Evolutionary conservation across 2,329 filamentous ascomycete genomes (phyloP), one percentile per base, ranked within the genome.

Genomic region (Didymella glomerata): DNA sequence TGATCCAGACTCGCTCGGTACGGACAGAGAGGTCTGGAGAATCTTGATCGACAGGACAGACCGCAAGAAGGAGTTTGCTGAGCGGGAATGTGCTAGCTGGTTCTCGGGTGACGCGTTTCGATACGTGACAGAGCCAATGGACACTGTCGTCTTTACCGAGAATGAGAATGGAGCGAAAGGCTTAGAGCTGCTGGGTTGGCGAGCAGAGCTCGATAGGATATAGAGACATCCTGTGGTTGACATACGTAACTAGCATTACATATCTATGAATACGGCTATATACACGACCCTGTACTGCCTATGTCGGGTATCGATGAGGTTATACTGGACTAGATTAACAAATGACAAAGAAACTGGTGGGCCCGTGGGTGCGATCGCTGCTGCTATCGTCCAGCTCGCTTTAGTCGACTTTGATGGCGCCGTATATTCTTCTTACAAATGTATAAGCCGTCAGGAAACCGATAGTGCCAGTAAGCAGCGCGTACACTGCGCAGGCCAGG

Each of bases 401-500:
- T 61, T 50, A 66, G 45, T 66, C 63, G 13, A 66, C 56, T 20
- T 66, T 66, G 18, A 66, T 56, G 2, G 61, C 58, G 88, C 86
- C 86, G 75, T 95, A 96, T 71, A 97, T 93, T 73, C 89, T 86
- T 72, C 91, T 83, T 54, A 96, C 87, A 81, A 96, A 96, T 1
- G 88, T 86, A 79, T 95, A 96, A 6, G 91, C 90, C 40, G 90
- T 89, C 77, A 96, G 76, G 76, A 96, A 96, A 2, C 92, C 92
- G 54, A 96, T 85, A 0, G 92, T 96, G 24, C 92, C 92, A 10
- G 89, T 92, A 63, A 95, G 79, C 48, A 96, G 80, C 1, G 90
- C 91, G 74, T 95, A 96, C 3, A 95, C 88, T 44, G 86, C 84
- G 76, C 91, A 96, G 1, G 90, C 91, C 68, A 96, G 85, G 72